Evolutionary conservation across 176 grass and related monocot genomes (phyloP).

Genomic region (Oryza meridionalis): DNA sequence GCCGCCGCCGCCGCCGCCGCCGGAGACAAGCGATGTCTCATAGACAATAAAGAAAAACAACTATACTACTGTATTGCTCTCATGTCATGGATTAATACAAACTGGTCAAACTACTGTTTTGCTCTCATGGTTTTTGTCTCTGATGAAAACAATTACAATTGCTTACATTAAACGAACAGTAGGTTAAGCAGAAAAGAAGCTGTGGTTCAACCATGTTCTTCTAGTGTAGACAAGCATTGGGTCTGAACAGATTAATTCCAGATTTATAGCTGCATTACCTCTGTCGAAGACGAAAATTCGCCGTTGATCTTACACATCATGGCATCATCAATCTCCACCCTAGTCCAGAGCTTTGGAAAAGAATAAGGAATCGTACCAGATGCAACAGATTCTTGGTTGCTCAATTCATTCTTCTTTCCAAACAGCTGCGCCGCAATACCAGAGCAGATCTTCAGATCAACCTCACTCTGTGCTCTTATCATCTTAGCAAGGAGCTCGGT

Average conservation of each 20-base stretch:
- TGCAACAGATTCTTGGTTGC: constrained; percentile 36
- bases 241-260: not conserved
- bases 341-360: constrained; percentile 43
- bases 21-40: not conserved
- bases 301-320: constrained; percentile 32
- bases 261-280: constrained; percentile 60
- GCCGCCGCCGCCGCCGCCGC: no score
- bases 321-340: constrained; percentile 49
- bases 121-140: not conserved
- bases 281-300: constrained; percentile 52
- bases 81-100: constrained; percentile 4
- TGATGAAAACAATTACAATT: constrained; percentile 13
- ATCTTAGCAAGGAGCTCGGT: constrained; percentile 71
- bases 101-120: not conserved
- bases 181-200: constrained; percentile 1
- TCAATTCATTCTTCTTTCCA: not conserved
- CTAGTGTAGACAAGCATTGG: not conserved
- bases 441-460: constrained; percentile 71
- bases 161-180: constrained; percentile 6
- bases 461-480: constrained; percentile 54
- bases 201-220: not conserved
- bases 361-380: constrained; percentile 25
- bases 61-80: not conserved
- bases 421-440: constrained; percentile 49
- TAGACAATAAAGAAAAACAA: not conserved